Evolutionary conservation across 2,329 filamentous ascomycete species (phyloP).

Genomic region (Davidsoniella eucalypti): DNA sequence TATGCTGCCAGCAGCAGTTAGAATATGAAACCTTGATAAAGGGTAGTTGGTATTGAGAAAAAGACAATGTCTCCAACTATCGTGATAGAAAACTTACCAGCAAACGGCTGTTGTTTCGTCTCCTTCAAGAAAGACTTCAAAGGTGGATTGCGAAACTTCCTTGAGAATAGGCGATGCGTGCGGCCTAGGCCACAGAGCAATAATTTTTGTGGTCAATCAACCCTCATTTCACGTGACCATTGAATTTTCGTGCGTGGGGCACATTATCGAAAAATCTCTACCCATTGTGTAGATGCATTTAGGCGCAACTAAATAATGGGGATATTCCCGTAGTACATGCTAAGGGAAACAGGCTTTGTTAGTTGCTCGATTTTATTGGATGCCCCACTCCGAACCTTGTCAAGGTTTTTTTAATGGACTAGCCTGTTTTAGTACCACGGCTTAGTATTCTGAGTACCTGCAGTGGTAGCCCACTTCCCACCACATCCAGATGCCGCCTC

Average conservation of each 20-base stretch:
- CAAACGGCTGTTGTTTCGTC: slow-evolving; percentile 14
- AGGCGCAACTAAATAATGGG: slow-evolving; percentile 1
- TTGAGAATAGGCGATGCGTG: slow-evolving; percentile 13
- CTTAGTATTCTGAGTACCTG: too few species aligned
- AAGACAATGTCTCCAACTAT: slow-evolving; percentile 4
- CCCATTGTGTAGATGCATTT: not conserved
- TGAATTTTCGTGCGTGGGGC: slow-evolving; percentile 7
- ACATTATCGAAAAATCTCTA: not conserved
- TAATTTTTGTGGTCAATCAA: slow-evolving; percentile 14
- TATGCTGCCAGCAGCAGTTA: slow-evolving; percentile 14
- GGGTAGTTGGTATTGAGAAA: not conserved
- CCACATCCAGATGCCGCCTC: too few species aligned
- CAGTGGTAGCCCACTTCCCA: too few species aligned
- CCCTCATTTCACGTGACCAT: slow-evolving; percentile 12
- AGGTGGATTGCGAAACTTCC: slow-evolving; percentile 13
- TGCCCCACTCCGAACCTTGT: slow-evolving; percentile 2
- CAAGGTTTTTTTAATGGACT: slow-evolving; percentile 1
- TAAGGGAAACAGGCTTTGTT: too few species aligned
- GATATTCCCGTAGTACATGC: not conserved
- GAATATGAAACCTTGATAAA: slow-evolving; percentile 8
- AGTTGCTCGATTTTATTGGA: slow-evolving; percentile 3
- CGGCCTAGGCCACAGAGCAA: slow-evolving; percentile 12
- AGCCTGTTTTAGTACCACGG: too few species aligned
- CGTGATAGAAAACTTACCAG: slow-evolving; percentile 11
- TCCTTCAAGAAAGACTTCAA: slow-evolving; percentile 13